Percentiles rank a stretch among this genome's conserved stretches.
Conservation (phyloP, 1,284 basidiomycete genomes). For the Waitea zeae region DNA sequence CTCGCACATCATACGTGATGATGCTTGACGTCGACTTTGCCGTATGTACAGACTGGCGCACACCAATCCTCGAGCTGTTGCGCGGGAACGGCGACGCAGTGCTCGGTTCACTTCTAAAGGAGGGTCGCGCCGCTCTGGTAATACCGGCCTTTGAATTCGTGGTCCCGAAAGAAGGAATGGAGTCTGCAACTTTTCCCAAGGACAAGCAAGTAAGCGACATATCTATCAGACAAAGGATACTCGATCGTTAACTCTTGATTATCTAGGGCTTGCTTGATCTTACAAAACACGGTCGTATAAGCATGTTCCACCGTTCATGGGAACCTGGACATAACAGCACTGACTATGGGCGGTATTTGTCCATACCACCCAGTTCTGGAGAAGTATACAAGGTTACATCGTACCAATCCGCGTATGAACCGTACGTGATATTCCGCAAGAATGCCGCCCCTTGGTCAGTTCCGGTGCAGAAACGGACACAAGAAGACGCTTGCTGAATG, state of each 20-base stretch:
- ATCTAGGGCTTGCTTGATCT: slow-evolving; percentile 37
- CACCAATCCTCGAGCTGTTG: no score
- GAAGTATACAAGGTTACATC: slow-evolving; percentile 55
- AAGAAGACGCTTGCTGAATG: slow-evolving; percentile 12
- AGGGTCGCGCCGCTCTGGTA: slow-evolving; percentile 50
- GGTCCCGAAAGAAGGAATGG: slow-evolving; percentile 39
- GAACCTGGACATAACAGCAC: slow-evolving; percentile 64
- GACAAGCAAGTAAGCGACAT: slow-evolving; percentile 38
- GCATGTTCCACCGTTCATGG: slow-evolving; percentile 67
- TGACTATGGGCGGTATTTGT: slow-evolving; percentile 55
- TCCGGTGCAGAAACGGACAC: slow-evolving; percentile 4
- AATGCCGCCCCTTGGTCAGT: slow-evolving; percentile 55
- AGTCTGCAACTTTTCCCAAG: slow-evolving; percentile 39
- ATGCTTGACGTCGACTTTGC: slow-evolving; percentile 82
- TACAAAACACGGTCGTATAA: slow-evolving; percentile 32
- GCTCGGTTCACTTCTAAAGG: no score
- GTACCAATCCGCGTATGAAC: slow-evolving; percentile 73
- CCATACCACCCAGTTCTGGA: slow-evolving; percentile 36
- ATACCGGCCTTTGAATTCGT: slow-evolving; percentile 68
- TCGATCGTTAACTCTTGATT: neutral
- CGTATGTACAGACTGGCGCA: slow-evolving; percentile 62
- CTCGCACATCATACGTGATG: slow-evolving; percentile 68
- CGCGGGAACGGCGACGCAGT: no score
- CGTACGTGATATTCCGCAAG: slow-evolving; percentile 66
- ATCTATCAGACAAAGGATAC: neutral